Percentiles rank a stretch among this genome's conserved stretches.
phyloP scores from a whole-genome alignment of 2,329 filamentous ascomycete genomes.

The Berkeleyomyces basicola region DNA sequence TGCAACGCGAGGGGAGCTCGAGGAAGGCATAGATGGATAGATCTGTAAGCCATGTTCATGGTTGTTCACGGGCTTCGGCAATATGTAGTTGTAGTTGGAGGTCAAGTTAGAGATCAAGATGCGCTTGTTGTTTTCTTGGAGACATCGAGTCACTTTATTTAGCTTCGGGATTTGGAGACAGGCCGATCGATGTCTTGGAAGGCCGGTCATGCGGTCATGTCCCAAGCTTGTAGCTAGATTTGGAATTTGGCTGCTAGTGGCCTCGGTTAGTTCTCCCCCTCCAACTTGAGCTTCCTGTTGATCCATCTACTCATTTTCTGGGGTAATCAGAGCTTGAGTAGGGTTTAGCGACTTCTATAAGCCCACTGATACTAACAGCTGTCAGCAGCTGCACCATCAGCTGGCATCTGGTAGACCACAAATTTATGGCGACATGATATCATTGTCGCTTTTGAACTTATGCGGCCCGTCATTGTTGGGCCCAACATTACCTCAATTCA shows the following conservation, averaged over 20 bases:
- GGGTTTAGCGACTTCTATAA: not conserved
- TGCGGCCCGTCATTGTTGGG: no score
- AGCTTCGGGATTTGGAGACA: not conserved
- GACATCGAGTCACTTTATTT: not conserved
- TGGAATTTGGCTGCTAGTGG: not conserved
- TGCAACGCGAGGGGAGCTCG: not conserved
- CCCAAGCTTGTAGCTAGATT: no score
- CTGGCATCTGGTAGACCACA: not conserved
- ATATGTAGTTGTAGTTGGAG: not conserved
- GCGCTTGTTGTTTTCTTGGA: not conserved
- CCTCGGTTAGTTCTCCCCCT: not conserved
- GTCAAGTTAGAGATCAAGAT: not conserved
- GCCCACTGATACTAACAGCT: not conserved
- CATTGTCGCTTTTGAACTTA: no score
- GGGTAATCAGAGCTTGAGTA: not conserved
- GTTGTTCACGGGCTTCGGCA: not conserved
- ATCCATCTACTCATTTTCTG: not conserved
- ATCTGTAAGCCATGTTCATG: not conserved
- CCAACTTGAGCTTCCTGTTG: not conserved
- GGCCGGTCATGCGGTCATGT: not conserved
- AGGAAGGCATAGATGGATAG: not conserved
- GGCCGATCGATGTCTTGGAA: not conserved
- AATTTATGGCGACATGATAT: no score
- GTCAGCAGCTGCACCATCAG: not conserved
- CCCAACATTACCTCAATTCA: not conserved